phyloP scores from a whole-genome alignment of 495 filamentous ascomycete genomes.

The Jackrogersella minutella region DNA sequence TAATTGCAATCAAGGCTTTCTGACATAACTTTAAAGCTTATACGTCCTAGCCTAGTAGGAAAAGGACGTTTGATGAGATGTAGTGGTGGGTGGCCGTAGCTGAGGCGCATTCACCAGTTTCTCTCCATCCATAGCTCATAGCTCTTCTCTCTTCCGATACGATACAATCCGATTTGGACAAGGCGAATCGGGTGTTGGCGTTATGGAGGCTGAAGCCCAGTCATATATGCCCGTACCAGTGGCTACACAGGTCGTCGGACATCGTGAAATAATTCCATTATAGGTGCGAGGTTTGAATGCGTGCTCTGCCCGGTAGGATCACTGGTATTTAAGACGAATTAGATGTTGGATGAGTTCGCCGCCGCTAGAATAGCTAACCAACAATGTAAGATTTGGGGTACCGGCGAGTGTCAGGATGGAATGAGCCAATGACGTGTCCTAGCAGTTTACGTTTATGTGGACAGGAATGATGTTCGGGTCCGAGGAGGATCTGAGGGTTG shows the following conservation, averaged over 20 bases:
- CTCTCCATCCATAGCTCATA: neutral
- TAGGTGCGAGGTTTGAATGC: constrained; percentile 7
- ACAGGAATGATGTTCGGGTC: constrained; percentile 25
- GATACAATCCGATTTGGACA: neutral
- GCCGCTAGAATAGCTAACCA: neutral
- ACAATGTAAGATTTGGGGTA: constrained; percentile 21
- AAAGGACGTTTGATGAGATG: neutral
- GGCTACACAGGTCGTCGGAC: neutral
- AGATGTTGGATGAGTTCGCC: neutral
- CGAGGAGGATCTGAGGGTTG: constrained; percentile 25
- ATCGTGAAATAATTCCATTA: neutral
- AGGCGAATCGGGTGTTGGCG: neutral
- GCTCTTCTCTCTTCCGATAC: neutral
- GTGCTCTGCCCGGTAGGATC: neutral
- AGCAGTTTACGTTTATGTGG: constrained; percentile 3
- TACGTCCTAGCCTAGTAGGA: constrained; percentile 3
- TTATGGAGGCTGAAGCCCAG: neutral
- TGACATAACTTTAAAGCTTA: constrained; percentile 4
- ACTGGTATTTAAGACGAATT: constrained; percentile 5
- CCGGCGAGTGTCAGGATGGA: constrained; percentile 1
- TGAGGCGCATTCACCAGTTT: neutral
- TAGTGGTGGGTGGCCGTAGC: neutral
- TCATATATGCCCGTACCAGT: constrained; percentile 2
- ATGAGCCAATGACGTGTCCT: constrained; percentile 26
- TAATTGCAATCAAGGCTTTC: neutral